Conservation (phyloP, 2,329 filamentous ascomycete genomes). For the Pezicula carpinea region DNA sequence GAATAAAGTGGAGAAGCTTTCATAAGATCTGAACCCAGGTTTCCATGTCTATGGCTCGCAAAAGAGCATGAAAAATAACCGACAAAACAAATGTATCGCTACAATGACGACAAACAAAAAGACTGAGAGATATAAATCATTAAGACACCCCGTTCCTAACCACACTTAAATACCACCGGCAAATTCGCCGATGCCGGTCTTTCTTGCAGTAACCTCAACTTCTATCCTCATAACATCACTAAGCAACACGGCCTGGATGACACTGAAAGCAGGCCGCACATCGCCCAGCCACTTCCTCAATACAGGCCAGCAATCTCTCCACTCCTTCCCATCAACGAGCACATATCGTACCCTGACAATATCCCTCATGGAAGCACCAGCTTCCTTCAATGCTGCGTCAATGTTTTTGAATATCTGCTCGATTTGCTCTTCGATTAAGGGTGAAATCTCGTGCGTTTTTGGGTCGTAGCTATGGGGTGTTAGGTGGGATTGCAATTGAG, state of each 20-base stretch:
- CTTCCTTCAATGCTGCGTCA: slow-evolving; percentile 37
- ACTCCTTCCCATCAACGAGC: slow-evolving; percentile 43
- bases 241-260: slow-evolving; percentile 47
- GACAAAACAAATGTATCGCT: no score
- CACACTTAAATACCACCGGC: no score
- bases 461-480: slow-evolving; percentile 42
- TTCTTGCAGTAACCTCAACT: slow-evolving; percentile 24
- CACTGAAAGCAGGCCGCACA: slow-evolving; percentile 45
- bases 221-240: slow-evolving; percentile 39
- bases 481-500: not conserved
- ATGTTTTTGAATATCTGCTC: slow-evolving; percentile 48
- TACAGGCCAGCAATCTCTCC: slow-evolving; percentile 44
- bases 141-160: no score
- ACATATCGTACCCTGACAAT: slow-evolving; percentile 51
- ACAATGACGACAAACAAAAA: no score
- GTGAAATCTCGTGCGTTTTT: slow-evolving; percentile 39
- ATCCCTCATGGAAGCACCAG: slow-evolving; percentile 38
- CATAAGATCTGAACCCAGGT: no score
- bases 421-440: slow-evolving; percentile 41
- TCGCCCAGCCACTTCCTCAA: slow-evolving; percentile 43
- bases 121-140: no score
- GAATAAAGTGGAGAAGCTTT: no score
- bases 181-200: slow-evolving; percentile 20
- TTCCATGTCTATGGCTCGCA: no score
- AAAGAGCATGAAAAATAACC: no score